phyloP scores from a whole-genome alignment of 2,329 filamentous ascomycete species.

The Celoporthe dispersa region DNA sequence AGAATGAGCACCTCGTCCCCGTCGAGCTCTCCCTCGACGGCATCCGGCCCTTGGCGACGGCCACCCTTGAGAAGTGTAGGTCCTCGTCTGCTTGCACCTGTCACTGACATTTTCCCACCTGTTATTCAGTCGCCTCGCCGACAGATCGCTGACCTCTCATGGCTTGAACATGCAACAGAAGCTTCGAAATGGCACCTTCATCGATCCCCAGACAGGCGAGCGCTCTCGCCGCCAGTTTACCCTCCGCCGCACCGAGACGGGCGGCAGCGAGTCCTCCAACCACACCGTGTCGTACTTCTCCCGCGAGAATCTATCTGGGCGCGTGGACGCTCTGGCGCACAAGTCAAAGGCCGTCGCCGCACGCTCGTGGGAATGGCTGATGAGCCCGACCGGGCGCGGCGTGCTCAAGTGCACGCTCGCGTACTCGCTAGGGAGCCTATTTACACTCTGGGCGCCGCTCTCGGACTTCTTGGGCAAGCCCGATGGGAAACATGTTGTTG shows the following conservation, averaged over 20 bases:
- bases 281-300: slow-evolving; percentile 42
- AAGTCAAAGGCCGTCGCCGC: slow-evolving; percentile 44
- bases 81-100: slow-evolving; percentile 12
- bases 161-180: slow-evolving; percentile 52
- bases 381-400: slow-evolving; percentile 75
- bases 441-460: slow-evolving; percentile 78
- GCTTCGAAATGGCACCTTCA: slow-evolving; percentile 83
- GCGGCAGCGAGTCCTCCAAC: slow-evolving; percentile 35
- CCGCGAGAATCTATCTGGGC: slow-evolving; percentile 43
- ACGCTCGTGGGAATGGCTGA: slow-evolving; percentile 62
- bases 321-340: slow-evolving; percentile 40
- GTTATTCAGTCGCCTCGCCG: neutral
- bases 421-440: slow-evolving; percentile 84
- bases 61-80: slow-evolving; percentile 53
- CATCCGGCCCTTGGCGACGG: slow-evolving; percentile 33
- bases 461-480: slow-evolving; percentile 77
- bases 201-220: slow-evolving; percentile 85
- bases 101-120: neutral
- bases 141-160: neutral
- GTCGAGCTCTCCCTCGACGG: slow-evolving; percentile 13
- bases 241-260: slow-evolving; percentile 58
- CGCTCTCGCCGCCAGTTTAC: slow-evolving; percentile 81
- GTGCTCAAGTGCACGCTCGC: slow-evolving; percentile 91
- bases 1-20: slow-evolving; percentile 41
- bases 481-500: slow-evolving; percentile 92